phyloP scores from a whole-genome alignment of 2,329 filamentous ascomycete genomes.

The Alternaria sp. region DNA sequence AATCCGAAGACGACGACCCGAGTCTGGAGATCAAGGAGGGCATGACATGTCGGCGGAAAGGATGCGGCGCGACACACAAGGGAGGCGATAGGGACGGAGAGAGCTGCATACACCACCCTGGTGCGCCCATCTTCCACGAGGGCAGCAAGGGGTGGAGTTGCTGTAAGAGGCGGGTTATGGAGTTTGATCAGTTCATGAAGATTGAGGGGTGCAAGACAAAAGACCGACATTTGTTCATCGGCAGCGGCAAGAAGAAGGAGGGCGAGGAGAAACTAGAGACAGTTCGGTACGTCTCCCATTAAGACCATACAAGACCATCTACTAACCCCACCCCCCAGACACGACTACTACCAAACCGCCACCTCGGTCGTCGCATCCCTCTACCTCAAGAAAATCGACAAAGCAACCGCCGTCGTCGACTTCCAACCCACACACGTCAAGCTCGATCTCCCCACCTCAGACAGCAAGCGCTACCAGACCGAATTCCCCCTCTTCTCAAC shows the following conservation, averaged over 20 bases:
- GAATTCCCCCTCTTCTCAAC: conserved; percentile 76
- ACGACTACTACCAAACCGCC: conserved; percentile 95
- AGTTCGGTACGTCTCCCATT: conserved; percentile 65
- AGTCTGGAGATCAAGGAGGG: conserved; percentile 74
- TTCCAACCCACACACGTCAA: conserved; percentile 70
- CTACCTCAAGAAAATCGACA: conserved; percentile 97
- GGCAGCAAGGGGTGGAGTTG: conserved; percentile 97
- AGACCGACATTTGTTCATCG: conserved; percentile 82
- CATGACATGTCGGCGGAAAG: conserved; percentile 77
- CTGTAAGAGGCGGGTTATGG: conserved; percentile 92
- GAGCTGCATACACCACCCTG: conserved; percentile 86
- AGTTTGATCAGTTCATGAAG: conserved; percentile 98
- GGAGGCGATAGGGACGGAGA: conserved; percentile 65
- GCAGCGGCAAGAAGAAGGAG: conserved; percentile 75
- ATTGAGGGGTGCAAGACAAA: conserved; percentile 90
- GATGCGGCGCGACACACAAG: conserved; percentile 72
- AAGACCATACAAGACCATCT: not conserved
- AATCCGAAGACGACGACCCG: conserved; percentile 85
- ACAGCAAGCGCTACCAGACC: conserved; percentile 81
- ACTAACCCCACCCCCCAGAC: conserved; percentile 53
- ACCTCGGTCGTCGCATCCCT: conserved; percentile 86
- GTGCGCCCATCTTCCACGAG: conserved; percentile 92
- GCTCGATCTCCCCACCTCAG: conserved; percentile 85
- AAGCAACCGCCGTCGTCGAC: conserved; percentile 73
- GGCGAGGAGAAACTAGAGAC: conserved; percentile 78